Evolutionary conservation across 2,329 filamentous ascomycete species (phyloP).

Genomic region (Sporothrix brunneoviolacea): DNA sequence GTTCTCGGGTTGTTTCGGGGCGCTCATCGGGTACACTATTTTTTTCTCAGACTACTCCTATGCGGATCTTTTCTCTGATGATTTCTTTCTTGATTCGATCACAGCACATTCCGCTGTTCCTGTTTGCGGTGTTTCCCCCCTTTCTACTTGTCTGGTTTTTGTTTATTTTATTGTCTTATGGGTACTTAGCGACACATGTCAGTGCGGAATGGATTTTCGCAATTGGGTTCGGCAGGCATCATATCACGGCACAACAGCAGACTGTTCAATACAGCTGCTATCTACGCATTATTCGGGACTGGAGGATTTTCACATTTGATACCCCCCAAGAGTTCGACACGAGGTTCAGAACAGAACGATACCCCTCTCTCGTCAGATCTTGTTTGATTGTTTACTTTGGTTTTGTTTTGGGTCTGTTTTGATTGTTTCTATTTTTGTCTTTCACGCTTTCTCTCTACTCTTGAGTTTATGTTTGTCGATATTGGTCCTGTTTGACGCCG

Average conservation of each 20-base stretch:
- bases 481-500: neutral
- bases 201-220: neutral
- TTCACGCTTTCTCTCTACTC: neutral
- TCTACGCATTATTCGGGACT: constrained; percentile 11
- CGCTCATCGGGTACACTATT: no score
- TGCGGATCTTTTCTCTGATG: no score
- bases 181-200: neutral
- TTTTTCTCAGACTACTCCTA: no score
- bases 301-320: constrained; percentile 19
- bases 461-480: neutral
- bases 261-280: neutral
- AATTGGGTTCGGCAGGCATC: constrained; percentile 5
- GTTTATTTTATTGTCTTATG: neutral
- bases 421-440: neutral
- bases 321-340: constrained; percentile 13
- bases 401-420: constrained; percentile 2
- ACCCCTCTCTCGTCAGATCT: constrained; percentile 18
- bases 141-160: neutral
- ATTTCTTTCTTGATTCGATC: neutral
- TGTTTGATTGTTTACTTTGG: constrained; percentile 8
- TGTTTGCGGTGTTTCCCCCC: neutral
- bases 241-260: constrained; percentile 11
- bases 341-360: constrained; percentile 17
- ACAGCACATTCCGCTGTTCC: neutral
- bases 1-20: no score